Evolutionary conservation across 352 stramenopile species (phyloP).

Genomic region (Phytophthora cactorum): DNA sequence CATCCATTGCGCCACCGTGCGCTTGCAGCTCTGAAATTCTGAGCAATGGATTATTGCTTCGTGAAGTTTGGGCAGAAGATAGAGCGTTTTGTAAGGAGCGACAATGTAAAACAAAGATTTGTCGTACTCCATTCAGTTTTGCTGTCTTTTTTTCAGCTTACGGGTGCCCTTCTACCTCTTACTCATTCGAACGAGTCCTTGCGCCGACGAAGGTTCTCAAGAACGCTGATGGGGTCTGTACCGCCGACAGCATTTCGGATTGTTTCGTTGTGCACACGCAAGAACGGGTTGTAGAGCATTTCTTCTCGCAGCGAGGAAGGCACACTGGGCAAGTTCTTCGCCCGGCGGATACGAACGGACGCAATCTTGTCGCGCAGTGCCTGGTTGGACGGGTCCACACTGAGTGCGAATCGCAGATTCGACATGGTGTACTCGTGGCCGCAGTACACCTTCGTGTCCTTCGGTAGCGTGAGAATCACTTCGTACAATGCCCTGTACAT

Average conservation of each 20-base stretch:
- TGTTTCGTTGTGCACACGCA: conserved; percentile 83
- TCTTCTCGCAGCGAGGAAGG: conserved; percentile 89
- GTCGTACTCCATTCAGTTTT: background rate
- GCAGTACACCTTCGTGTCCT: conserved; percentile 90
- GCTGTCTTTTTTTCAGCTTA: conserved; percentile 2
- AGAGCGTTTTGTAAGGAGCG: background rate
- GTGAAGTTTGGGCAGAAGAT: background rate
- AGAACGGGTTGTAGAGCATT: conserved; percentile 89
- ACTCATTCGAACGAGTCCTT: conserved; percentile 80
- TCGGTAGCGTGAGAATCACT: conserved; percentile 84
- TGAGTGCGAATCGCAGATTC: conserved; percentile 94
- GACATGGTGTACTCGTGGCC: conserved; percentile 94
- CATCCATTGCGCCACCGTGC: conserved; percentile 40
- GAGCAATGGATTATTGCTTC: conserved; percentile 20
- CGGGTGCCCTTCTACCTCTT: background rate
- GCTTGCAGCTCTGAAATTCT: conserved; percentile 35
- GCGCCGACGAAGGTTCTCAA: conserved; percentile 76
- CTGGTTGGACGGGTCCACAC: conserved; percentile 92
- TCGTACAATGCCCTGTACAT: conserved; percentile 91
- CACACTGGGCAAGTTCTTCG: conserved; percentile 91
- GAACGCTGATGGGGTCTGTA: conserved; percentile 78
- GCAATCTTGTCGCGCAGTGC: conserved; percentile 88
- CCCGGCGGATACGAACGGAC: conserved; percentile 71
- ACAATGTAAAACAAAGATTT: background rate
- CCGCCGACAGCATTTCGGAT: conserved; percentile 84